Base-by-base conservation (phyloP, 1,284 basidiomycete genomes). In the Malassezia psittaci region DNA sequence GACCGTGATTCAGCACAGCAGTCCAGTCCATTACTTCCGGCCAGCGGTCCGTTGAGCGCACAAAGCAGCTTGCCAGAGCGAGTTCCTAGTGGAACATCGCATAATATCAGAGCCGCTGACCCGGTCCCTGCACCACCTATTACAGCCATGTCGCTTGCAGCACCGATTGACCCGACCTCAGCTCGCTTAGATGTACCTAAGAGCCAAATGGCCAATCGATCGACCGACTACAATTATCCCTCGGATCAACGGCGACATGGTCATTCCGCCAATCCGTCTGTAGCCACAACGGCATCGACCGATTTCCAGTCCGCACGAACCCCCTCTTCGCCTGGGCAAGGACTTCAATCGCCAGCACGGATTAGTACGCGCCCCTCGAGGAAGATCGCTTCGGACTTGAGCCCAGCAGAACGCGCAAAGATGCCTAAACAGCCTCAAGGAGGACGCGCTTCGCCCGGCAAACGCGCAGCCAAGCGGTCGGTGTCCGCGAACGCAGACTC, bases 1-100 rank as follows among this genome's bases (percentile, higher is more conserved):
- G 55, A 57, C 40, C 40, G 35, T 35, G 21, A 40, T 11, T 54
- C 52, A 21, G 43, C 21, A 13, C 51, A 48, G 16, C 55, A 44
- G 9, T 37, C 44, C 18, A 57, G 55, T 38, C 55, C 55, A 7
- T 47, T 57, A 29, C 34, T 57, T 35, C 55, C 55, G 2, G 42
- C 29, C 21, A 40, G 49, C 8, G 55, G 55, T n/a, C 55, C 55
- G 19, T 51, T 57, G 18, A 57, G 55, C 18, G 51, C 45, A 7
- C 50, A 57, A 39, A 50, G 46, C 24, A 16, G 39, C 24, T 48
- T 36, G 36, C 15, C 29, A 15, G 39, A 51, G 12, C 24, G 24
- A 21, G 15, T 19, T 16, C 5, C 24, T 1, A 13, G 15, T 21
- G 13, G 16, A 13, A 9, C 13, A 36, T 37, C 33, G 33, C 32